Base-by-base conservation (phyloP, 2,329 filamentous ascomycete genomes). In the Pseudogymnoascus verrucosus region DNA sequence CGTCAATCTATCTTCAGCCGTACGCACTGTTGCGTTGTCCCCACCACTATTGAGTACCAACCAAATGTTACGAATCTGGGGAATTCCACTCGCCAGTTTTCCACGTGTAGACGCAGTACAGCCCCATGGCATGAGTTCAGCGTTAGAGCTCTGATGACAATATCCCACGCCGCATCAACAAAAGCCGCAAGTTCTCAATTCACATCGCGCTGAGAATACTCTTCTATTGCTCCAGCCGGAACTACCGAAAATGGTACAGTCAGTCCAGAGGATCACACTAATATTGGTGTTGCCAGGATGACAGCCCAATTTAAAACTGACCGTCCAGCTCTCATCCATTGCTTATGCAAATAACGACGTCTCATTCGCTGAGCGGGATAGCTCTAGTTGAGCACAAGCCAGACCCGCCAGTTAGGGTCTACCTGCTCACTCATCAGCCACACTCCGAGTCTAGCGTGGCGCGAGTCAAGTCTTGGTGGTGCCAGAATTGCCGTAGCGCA, bases 371-470 rank as follows among this genome's bases (percentile, higher is more conserved):
- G 39, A 7, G 14, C 28, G 28, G 51, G 28, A 4, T 34, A 57
- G 51, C 51, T 57, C 51, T 11, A 34, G 16, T 57, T 34, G 19
- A 19, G 51, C 51, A 57, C 51, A 57, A 34, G 51, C 51, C 51
- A 19, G 51, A 34, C 51, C 51, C 51, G 28, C 51, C 51, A 57
- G 34, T 57, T 34, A 57, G 51, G 51, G 51, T 57, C 51, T 57
- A 57, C 51, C 51, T 57, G 51, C 51, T 57, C 51, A 57, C 51
- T 10, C 51, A 34, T 57, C 51, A 57, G 51, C 51, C 51, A 57
- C 51, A 57, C 28, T 57, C n/a, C 47, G 14, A 57, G 51, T 21
- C 26, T 57, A 57, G 28, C 51, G 51, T 8, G 28, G 51, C 51
- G 51, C 51, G 51, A 57, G 26, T 34, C 47, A 57, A 57, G n/a